These are phyloP conservation scores for Cardamine resedifolia DNA, from an alignment of 345 rosid genomes.

Conservation along the genomic window DNA sequence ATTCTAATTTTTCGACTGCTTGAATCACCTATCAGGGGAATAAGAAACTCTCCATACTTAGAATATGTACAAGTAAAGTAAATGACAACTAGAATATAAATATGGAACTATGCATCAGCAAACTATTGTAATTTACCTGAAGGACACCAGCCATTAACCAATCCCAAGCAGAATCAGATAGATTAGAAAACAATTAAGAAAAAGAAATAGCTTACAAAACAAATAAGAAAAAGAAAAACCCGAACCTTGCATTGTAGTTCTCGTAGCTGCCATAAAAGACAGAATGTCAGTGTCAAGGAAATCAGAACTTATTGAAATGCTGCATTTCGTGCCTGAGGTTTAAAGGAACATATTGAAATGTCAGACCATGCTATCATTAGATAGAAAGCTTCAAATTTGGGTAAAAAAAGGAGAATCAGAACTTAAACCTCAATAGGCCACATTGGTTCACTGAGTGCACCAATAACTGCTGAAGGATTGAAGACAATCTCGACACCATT, in stretches of 20 bases:
- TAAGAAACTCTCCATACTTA: background rate
- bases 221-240: no score
- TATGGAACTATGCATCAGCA: background rate
- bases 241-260: no score
- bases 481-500: constrained; percentile 98
- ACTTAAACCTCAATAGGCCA: constrained; percentile 91
- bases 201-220: no score
- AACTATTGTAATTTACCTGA: constrained; percentile 51
- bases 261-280: no score
- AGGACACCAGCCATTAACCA: no score
- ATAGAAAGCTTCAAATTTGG: background rate
- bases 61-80: background rate
- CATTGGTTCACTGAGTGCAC: constrained; percentile 98
- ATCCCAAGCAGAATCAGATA: no score
- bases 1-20: constrained; percentile 60
- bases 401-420: background rate
- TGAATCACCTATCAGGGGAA: constrained; percentile 52
- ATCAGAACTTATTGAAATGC: no score
- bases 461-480: constrained; percentile 98
- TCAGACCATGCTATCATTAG: background rate
- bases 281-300: no score
- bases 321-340: constrained; percentile 81
- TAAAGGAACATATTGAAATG: background rate
- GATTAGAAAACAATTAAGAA: no score
- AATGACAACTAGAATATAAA: background rate